Evolutionary conservation across 768 basidiomycete genomes (phyloP), one percentile per base, ranked within the genome.

Genomic region (Macrolepiota fuliginosa): DNA sequence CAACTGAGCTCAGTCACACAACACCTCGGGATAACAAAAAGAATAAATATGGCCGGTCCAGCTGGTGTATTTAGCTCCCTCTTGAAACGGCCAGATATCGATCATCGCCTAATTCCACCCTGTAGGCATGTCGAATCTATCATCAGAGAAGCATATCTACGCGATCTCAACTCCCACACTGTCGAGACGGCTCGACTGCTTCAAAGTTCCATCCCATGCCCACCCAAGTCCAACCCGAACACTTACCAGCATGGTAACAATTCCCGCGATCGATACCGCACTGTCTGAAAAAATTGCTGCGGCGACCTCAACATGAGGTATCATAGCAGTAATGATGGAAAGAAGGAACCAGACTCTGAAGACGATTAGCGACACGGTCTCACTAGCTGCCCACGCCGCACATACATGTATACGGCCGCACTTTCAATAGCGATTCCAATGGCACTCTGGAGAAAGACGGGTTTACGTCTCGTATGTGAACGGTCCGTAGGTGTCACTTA

Each of bases 161-260:
- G 7, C 7, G 7, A 32, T 7, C 29, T 32, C 29, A 32, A 32
- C 29, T 32, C 29, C 29, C 29, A 7, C 29, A 3, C 29, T 32
- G 7, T 22, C 27, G 11, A 27, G 36, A 19, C 15, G 9, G 25
- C 39, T 32, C 6, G 58, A 32, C 7, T 32, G 36, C 10, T 5
- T 40, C 24, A 17, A 13, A 1, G 36, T 12, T 15, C 49, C 40
- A 35, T 11, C 58, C 58, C 22, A 59, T 29, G 65, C 65, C 60
- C 59, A 63, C 7, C 63, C 57, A 15, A 63, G 63, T 9, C 63
- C 62, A 19, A 63, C 61, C 11, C 65, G 62, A n/a, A 66, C 60
- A 51, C 63, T 66, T 56, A 66, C 63, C 13, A 66, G 62, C 65
- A 63, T 63, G 22, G 58, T 63, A 39, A 58, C 63, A 37, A 66